These are phyloP conservation scores for Chionographis japonica DNA, from an alignment of 106 monocot species.

Conservation along the genomic window DNA sequence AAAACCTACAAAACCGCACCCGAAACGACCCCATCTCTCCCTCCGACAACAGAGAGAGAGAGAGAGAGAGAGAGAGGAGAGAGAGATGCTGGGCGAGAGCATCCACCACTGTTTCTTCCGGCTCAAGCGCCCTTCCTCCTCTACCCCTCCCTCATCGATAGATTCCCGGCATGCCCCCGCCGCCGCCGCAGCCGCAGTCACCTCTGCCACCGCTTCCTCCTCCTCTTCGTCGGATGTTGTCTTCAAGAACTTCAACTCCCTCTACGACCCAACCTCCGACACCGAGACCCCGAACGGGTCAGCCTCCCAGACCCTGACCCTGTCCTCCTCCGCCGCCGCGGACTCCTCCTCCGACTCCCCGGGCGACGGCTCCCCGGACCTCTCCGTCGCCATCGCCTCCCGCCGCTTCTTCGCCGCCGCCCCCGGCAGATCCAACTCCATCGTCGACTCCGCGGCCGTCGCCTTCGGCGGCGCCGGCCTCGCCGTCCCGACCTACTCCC, in stretches of 20 bases:
- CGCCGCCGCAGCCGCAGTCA: neutral
- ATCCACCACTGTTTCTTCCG: constrained; percentile 26
- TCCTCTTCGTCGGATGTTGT: neutral
- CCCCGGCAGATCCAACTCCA: constrained; percentile 59
- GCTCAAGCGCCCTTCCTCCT: constrained; percentile 3
- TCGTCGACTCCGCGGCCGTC: constrained; percentile 18
- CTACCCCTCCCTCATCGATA: neutral
- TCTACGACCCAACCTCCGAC: constrained; percentile 22
- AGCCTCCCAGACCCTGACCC: neutral
- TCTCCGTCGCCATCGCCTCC: constrained; percentile 6
- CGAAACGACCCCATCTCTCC: neutral
- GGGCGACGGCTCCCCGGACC: constrained; percentile 7
- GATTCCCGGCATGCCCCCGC: neutral
- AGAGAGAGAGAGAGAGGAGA: constrained; percentile 18
- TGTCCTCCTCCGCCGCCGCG: neutral
- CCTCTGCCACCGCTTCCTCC: neutral
- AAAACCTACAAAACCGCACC: neutral
- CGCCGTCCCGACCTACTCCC: constrained; percentile 50
- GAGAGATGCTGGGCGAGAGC: constrained; percentile 11
- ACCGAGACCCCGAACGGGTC: constrained; percentile 8
- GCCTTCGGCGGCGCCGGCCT: constrained; percentile 14
- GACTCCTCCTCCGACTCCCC: constrained; percentile 6
- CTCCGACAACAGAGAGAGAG: neutral
- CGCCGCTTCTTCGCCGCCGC: constrained; percentile 17
- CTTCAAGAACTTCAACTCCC: constrained; percentile 43